Evolutionary conservation across 2,329 filamentous ascomycete genomes (phyloP), one percentile per base, ranked within the genome.

Genomic region (Acephala macrosclerotiorum): DNA sequence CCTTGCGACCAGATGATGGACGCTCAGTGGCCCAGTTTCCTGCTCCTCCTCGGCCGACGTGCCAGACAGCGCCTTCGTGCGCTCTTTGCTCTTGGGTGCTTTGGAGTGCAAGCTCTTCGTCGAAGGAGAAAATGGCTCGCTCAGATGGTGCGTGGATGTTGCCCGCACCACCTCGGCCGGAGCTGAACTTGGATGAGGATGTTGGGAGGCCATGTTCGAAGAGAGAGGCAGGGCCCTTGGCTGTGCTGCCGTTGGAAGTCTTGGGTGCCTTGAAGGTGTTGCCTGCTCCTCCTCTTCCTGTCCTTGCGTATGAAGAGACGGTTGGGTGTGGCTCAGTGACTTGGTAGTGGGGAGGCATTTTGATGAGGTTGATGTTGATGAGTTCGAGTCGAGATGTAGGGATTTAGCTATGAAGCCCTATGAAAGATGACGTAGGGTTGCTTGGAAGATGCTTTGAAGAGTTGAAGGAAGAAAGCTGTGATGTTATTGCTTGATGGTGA

Each of bases 301-400:
- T 68, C 62, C 75, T 71, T 18, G 70, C 66, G 68, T 73, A 76
- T 36, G 60, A 66, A 58, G 58, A 53, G 64, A 71, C 66, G 68
- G 68, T 73, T 61, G 75, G 75, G 68, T 75, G 75, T 49, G 75
- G 75, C 63, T 76, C 74, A 59, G 72, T 71, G 66, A 77, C 66
- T 59, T 66, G 63, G 72, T 75, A 76, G 58, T 61, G 61, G 59
- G 68, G 51, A 51, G 66, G 59, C 71, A 66, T 69, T 61, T 55
- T 53, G 5, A 60, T 57, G 33, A 51, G 51, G 55, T 29, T 35
- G 26, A 29, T 56, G n/a, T 56, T 55, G 49, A 12, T 58, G 22
- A 18, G 63, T 35, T 25, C 18, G 29, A 22, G 18, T 47, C 40
- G n/a, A 49, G 36, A 25, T 61, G 18, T 58, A 11, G 12, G 3